phyloP scores from a whole-genome alignment of 805 yeast genomes.

The Hanseniaspora lindneri region DNA sequence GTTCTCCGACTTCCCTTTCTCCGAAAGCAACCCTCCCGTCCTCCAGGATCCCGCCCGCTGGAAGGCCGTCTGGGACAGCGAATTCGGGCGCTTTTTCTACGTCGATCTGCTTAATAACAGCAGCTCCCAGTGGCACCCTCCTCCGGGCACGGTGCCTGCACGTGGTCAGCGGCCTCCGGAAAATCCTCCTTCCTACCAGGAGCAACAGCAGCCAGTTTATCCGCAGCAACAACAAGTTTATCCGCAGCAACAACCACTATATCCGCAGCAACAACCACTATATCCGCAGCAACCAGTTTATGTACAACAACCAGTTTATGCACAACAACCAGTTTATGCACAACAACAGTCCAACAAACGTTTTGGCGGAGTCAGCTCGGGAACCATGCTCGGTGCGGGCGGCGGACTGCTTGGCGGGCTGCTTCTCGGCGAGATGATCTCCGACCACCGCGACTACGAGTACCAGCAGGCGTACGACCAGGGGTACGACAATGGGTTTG shows the following conservation, averaged over 20 bases:
- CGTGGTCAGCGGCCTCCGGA: neutral
- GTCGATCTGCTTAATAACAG: slow-evolving; percentile 60
- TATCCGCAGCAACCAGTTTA: slow-evolving; percentile 19
- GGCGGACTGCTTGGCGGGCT: slow-evolving; percentile 55
- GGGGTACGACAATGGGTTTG: slow-evolving; percentile 23
- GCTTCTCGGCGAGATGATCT: slow-evolving; percentile 35
- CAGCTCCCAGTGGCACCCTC: slow-evolving; percentile 85
- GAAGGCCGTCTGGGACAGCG: slow-evolving; percentile 61
- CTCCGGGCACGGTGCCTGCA: slow-evolving; percentile 39
- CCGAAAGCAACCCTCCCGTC: slow-evolving; percentile 33
- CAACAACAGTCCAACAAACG: slow-evolving; percentile 28
- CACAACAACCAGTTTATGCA: slow-evolving; percentile 25
- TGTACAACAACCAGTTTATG: slow-evolving; percentile 21
- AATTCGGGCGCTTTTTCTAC: slow-evolving; percentile 65
- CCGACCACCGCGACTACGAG: slow-evolving; percentile 28
- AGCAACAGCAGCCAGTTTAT: slow-evolving; percentile 13
- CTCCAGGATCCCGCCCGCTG: slow-evolving; percentile 57
- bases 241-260: slow-evolving; percentile 1
- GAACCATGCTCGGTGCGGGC: slow-evolving; percentile 38
- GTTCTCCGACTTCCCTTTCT: slow-evolving; percentile 13
- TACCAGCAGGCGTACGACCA: slow-evolving; percentile 21
- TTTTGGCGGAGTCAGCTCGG: slow-evolving; percentile 30
- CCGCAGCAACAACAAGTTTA: slow-evolving; percentile 4
- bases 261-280: slow-evolving; percentile 24
- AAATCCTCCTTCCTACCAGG: neutral